Percentiles rank a stretch among this genome's conserved stretches.
These are phyloP conservation scores for Lasiodiplodia sp. DNA, from an alignment of 2,329 filamentous ascomycete genomes.

Conservation along the genomic window DNA sequence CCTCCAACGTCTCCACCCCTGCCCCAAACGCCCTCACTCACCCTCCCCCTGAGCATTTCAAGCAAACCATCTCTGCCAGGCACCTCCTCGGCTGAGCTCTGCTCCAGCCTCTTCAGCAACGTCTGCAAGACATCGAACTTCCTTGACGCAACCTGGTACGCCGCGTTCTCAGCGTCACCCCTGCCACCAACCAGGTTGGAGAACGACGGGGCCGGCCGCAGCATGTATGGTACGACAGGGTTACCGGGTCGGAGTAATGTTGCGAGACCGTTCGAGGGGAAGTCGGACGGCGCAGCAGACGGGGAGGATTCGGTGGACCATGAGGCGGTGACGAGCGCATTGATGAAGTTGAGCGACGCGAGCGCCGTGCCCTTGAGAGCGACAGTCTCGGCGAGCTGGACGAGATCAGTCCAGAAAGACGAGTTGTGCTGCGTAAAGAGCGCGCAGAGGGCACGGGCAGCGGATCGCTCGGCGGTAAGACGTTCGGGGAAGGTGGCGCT, in stretches of 20 bases:
- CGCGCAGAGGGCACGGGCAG: slow-evolving; percentile 63
- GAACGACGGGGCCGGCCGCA: slow-evolving; percentile 64
- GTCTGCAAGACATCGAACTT: slow-evolving; percentile 64
- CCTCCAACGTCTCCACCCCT: slow-evolving; percentile 51
- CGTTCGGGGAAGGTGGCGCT: slow-evolving; percentile 41
- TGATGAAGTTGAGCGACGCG: slow-evolving; percentile 61
- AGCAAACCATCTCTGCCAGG: slow-evolving; percentile 43
- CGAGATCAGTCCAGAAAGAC: slow-evolving; percentile 60
- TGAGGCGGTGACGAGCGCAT: slow-evolving; percentile 60
- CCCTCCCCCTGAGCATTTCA: slow-evolving; percentile 51
- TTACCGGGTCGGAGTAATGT: slow-evolving; percentile 60
- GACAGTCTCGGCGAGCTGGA: slow-evolving; percentile 62
- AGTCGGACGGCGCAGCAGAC: slow-evolving; percentile 48
- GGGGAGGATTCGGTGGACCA: slow-evolving; percentile 55
- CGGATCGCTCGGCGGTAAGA: slow-evolving; percentile 56
- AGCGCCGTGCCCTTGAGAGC: slow-evolving; percentile 65
- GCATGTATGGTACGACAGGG: slow-evolving; percentile 62
- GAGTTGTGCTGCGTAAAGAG: slow-evolving; percentile 60
- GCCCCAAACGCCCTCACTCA: slow-evolving; percentile 53
- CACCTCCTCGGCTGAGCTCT: slow-evolving; percentile 34
- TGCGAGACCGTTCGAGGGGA: slow-evolving; percentile 54
- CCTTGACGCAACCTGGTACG: slow-evolving; percentile 63
- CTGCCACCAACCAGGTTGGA: slow-evolving; percentile 65
- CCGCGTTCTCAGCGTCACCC: slow-evolving; percentile 63
- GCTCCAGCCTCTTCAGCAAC: slow-evolving; percentile 55